Base-by-base conservation (phyloP, 2,329 filamentous ascomycete species). In the Nigrograna mackinnonii region DNA sequence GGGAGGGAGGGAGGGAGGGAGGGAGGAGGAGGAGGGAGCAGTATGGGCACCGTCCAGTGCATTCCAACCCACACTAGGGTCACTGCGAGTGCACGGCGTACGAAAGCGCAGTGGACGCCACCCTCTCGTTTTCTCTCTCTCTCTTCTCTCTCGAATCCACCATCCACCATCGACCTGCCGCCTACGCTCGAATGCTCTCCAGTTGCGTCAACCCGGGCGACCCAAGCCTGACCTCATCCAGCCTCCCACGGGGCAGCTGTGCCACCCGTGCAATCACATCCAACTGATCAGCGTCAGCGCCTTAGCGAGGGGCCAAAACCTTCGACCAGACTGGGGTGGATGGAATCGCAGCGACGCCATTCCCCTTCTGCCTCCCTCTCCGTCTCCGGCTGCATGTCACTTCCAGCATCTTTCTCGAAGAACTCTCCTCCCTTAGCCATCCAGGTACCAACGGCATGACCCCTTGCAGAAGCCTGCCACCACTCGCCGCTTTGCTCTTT, bases 401-500 rank as follows among this genome's bases (percentile, higher is more conserved):
- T 39, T 20, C 37, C 39, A 42, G 22, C 24, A 37, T 32, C 33
- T 17, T 46, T 47, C 41, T 22, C 44, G 47, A 39, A 35, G 46
- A 39, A 20, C 18, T 22, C 30, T 17, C 39, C 39, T 46, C 53
- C 36, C 52, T 56, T 59, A 59, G 57, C 59, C 58, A 62, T 62
- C 52, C 60, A 64, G 59, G 61, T 60, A 63, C 62, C 60, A 39
- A 54, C 52, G 50, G 48, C 53, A 45, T 48, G 45, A 50, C 56
- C 52, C 60, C 61, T 63, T 64, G 57, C 58, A 63, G 58, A 47
- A 40, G 38, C 43, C 48, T 42, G 44, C 52, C 42, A 46, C 42
- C 37, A 41, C n/a, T n/a, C n/a, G n/a, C n/a, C n/a, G n/a, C n/a
- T n/a, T n/a, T n/a, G n/a, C n/a, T n/a, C n/a, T n/a, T n/a, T n/a